These are phyloP conservation scores for Cladophialophora bantiana DNA, from an alignment of 2,329 filamentous ascomycete species.

Conservation along the genomic window DNA sequence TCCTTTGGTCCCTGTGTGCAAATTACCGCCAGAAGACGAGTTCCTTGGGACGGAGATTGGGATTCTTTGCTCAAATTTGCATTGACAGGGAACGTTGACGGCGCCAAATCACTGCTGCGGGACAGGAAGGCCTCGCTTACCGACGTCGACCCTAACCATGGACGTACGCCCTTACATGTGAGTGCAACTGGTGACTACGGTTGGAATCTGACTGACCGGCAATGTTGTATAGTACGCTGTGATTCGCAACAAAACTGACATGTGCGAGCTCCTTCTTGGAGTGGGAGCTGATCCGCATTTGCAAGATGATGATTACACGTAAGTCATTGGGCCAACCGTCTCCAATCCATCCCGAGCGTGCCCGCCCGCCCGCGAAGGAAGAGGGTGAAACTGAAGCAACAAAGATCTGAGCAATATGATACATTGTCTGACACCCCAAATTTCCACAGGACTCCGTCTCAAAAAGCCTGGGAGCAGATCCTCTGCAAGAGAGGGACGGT, in stretches of 20 bases:
- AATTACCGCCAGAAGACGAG: not conserved
- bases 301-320: not conserved
- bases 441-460: not conserved
- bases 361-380: too few species aligned
- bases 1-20: not conserved
- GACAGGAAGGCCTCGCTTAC: not conserved
- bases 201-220: not conserved
- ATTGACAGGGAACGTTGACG: not conserved
- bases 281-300: not conserved
- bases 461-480: slow-evolving; percentile 1
- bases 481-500: not conserved
- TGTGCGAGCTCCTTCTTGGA: not conserved
- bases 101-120: not conserved
- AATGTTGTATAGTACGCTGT: not conserved
- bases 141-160: not conserved
- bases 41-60: not conserved
- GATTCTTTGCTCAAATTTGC: not conserved
- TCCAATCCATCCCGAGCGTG: too few species aligned
- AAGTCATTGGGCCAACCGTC: not conserved
- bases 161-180: slow-evolving; percentile 1
- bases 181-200: not conserved
- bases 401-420: too few species aligned
- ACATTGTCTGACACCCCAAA: too few species aligned
- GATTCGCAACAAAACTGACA: not conserved
- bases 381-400: too few species aligned